A percentile compares a stretch with the other conserved stretches of the same genome.
These are phyloP conservation scores for Chenopodium album DNA, from an alignment of 148 eudicot genomes.

Conservation along the genomic window DNA sequence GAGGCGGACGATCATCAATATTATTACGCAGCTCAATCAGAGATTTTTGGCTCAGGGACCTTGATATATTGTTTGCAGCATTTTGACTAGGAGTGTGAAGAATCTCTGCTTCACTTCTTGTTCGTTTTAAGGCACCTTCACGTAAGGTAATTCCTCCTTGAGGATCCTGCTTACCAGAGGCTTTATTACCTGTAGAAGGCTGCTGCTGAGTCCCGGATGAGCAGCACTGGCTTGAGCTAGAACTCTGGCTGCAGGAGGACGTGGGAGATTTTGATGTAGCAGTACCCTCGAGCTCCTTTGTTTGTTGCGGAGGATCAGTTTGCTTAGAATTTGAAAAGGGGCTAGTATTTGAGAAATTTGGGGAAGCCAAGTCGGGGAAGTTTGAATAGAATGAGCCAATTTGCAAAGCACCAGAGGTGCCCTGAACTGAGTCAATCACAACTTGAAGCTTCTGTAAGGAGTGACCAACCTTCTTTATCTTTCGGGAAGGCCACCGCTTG, in stretches of 20 bases:
- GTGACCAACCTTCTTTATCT: constrained; percentile 90
- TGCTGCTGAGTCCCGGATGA: constrained; percentile 65
- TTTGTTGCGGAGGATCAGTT: constrained; percentile 29
- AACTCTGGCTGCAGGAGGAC: constrained; percentile 62
- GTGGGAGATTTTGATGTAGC: constrained; percentile 61
- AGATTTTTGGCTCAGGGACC: constrained; percentile 54
- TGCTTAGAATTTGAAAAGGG: constrained; percentile 45
- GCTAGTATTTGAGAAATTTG: constrained; percentile 44
- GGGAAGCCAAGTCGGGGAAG: constrained; percentile 74
- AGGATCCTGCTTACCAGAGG: constrained; percentile 35
- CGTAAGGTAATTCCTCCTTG: constrained; percentile 32
- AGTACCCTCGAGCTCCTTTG: constrained; percentile 37
- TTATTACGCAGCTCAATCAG: constrained; percentile 37
- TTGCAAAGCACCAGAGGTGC: constrained; percentile 70
- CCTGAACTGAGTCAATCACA: constrained; percentile 86
- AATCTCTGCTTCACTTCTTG: constrained; percentile 57
- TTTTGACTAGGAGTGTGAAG: constrained; percentile 34
- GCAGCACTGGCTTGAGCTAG: constrained; percentile 71
- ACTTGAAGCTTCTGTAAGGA: constrained; percentile 79
- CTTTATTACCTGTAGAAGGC: constrained; percentile 34
- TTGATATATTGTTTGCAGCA: constrained; percentile 29
- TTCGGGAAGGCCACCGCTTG: constrained; percentile 90
- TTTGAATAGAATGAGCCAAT: constrained; percentile 75
- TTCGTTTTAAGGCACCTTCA: constrained; percentile 42
- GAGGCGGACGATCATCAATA: constrained; percentile 31